Evolutionary conservation across 1,139 yeast genomes (phyloP).

Genomic region (Diutina catenulata): DNA sequence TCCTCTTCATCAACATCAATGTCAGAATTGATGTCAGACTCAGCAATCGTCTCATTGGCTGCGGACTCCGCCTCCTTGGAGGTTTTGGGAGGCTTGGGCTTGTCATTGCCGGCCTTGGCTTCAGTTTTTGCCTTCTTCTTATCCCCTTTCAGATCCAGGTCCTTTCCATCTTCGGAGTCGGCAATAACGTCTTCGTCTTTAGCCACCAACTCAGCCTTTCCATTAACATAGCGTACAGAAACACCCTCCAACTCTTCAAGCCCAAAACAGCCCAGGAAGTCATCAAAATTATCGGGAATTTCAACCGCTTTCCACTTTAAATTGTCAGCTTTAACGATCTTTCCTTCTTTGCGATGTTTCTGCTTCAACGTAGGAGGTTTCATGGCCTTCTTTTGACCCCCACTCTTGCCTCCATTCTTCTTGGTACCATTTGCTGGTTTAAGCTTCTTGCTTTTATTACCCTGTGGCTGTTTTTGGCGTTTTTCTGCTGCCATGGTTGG

Average conservation of each 20-base stretch:
- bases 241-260: slow-evolving; percentile 93
- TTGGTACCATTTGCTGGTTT: background rate
- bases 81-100: no score
- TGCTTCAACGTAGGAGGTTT: slow-evolving; percentile 20
- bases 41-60: background rate
- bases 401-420: background rate
- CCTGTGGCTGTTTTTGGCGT: background rate
- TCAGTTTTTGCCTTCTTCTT: slow-evolving; percentile 6
- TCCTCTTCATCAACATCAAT: slow-evolving; percentile 9
- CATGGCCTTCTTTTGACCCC: no score
- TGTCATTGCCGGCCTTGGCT: background rate
- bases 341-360: slow-evolving; percentile 22
- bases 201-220: slow-evolving; percentile 51
- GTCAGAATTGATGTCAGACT: background rate
- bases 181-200: slow-evolving; percentile 14
- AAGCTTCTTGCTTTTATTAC: background rate
- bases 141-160: background rate
- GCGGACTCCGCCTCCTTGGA: no score
- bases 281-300: slow-evolving; percentile 74
- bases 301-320: slow-evolving; percentile 74
- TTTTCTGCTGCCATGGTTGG: background rate
- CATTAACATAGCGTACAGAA: slow-evolving; percentile 57
- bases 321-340: slow-evolving; percentile 36
- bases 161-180: slow-evolving; percentile 10
- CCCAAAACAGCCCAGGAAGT: slow-evolving; percentile 84